Evolutionary conservation across 192 early-diverging fungal genomes (phyloP), one percentile per base, ranked within the genome.

Genomic region (Podochytrium sp.): DNA sequence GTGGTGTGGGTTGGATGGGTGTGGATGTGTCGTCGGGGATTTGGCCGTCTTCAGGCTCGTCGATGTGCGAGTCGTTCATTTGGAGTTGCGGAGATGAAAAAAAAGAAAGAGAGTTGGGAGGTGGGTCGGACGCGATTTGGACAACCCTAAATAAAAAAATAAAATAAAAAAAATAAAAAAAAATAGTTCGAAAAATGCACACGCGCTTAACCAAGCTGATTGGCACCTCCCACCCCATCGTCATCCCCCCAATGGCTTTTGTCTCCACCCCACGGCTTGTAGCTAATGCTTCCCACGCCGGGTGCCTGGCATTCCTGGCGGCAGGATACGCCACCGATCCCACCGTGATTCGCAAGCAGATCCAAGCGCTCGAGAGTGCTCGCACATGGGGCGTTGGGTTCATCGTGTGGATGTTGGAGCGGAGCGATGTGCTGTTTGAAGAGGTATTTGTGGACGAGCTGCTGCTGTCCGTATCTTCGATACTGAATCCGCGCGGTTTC

Each of bases 231-330:
- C 47, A 49, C 47, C 81, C 81, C 5, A 80, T 83, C 61, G 62
- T 79, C 33, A 73, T 81, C 0, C 79, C 80, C 1, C 81, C 81
- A 29, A 83, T 83, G 81, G 75, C 70, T 30, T 75, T 56, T 20
- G 79, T 77, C 70, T 51, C 81, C 3, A 80, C 74, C 16, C 51
- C 75, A 3, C 69, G 32, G n/a, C 81, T 83, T 27, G 80, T 75
- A 23, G 71, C 79, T 25, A 69, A 64, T 3, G 81, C 80, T 47
- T 61, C 80, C 47, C 73, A 74, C 40, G 67, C 72, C 33, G 82
- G 81, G 1, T 80, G 77, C 0, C 1, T 83, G 76, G 27, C 42
- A 76, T 34, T 82, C 81, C 1, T 74, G 83, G 61, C 79, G 56
- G 1, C 74, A 16, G 27, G 33, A 29, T 29, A 37, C 61, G 29